Conservation (phyloP, 2,329 filamentous ascomycete species). For the Fusarium newnesense region DNA sequence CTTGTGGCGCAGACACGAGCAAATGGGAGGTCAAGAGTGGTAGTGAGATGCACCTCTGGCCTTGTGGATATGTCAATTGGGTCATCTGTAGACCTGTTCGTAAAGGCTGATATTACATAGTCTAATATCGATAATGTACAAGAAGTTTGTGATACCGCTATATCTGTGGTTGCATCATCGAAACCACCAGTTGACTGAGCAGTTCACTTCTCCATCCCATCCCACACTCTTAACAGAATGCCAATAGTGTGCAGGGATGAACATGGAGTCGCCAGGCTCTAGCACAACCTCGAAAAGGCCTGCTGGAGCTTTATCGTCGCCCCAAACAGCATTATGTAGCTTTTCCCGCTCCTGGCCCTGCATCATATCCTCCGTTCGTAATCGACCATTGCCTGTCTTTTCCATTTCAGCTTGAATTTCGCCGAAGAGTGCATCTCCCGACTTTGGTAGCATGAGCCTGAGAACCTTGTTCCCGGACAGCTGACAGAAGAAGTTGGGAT, state of each 20-base stretch:
- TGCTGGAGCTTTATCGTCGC: constrained; percentile 41
- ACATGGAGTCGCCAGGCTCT: constrained; percentile 58
- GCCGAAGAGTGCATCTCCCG: constrained; percentile 73
- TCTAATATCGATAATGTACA: constrained; percentile 1
- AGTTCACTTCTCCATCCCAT: constrained; percentile 51
- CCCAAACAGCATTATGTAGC: constrained; percentile 79
- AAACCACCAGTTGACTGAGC: constrained; percentile 60
- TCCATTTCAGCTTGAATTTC: constrained; percentile 56
- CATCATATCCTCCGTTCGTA: constrained; percentile 94
- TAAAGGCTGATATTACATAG: constrained; percentile 11
- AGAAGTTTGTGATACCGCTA: not conserved
- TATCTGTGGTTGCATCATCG: constrained; percentile 41
- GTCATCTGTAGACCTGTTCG: constrained; percentile 57
- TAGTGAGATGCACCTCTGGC: constrained; percentile 59
- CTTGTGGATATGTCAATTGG: constrained; percentile 63
- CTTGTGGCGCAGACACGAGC: constrained; percentile 56
- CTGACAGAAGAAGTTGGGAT: constrained; percentile 92
- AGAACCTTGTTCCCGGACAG: constrained; percentile 78
- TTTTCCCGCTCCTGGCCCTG: constrained; percentile 74
- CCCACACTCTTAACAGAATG: constrained; percentile 56
- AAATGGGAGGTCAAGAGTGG: constrained; percentile 63
- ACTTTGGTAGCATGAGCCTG: constrained; percentile 73
- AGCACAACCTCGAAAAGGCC: constrained; percentile 65
- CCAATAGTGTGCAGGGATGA: constrained; percentile 59
- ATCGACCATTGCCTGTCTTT: constrained; percentile 54